Base-by-base conservation (phyloP, 371 early-diverging fungal genomes). In the Vairimorpha necatrix region DNA sequence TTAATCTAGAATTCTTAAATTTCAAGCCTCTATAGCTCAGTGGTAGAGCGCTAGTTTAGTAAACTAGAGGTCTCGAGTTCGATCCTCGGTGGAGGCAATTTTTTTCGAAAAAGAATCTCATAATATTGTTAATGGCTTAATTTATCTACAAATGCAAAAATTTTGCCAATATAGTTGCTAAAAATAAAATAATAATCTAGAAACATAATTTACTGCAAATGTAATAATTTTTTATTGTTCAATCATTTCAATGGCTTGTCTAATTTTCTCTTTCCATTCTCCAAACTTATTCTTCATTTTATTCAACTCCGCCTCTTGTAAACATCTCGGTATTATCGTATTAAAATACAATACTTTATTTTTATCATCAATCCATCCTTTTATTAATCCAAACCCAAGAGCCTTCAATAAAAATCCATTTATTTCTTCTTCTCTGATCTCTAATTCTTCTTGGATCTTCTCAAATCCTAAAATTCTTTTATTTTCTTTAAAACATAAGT, bases 21-120 rank as follows among this genome's bases (percentile, higher is more conserved):
- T n/a, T 13, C 48, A 69, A 67, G 77, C 77, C 77, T 46, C 60
- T 46, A 53, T 76, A 67, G 77, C 77, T 76, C 70, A 76, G 77
- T 76, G 77, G 77, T 75, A 76, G 70, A 76, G 77, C 77, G 72
- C 60, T 58, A 69, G 77, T 76, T 76, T 76, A 76, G 77, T 76
- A 76, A 76, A 76, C 77, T 69, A 58, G 62, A 76, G 77, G 77
- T 65, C 77, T 38, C 69, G 77, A 56, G 71, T 76, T 76, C 77
- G 67, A 76, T 26, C 32, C 77, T 68, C 77, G 69, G 60, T 53
- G 65, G 72, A 53, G 77, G 77, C 77, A 68, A 14, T 73, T 36
- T 53, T 36, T 60, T 16, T 11, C 7, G 16, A 11, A 11, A 11
- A 42, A 11, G 7, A 11, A 42, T 42, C 16, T 42, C 16, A 42